These are phyloP conservation scores for Fagopyrum homotropicum DNA, from an alignment of 148 eudicot genomes.

Conservation along the genomic window DNA sequence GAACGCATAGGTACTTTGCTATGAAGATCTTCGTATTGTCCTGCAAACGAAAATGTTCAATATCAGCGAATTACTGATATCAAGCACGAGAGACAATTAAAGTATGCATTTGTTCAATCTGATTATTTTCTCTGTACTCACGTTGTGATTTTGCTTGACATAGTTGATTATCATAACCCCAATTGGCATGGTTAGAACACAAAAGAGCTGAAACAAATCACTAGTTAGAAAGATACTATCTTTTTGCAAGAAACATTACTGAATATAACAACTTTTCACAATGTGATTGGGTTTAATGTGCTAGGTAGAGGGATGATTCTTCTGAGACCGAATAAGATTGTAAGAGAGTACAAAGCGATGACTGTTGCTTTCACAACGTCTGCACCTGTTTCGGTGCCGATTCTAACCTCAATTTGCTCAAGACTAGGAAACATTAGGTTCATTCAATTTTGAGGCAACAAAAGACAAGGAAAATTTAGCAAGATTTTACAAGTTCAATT, in stretches of 20 bases:
- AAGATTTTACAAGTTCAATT: too few species aligned
- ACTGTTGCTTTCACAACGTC: too few species aligned
- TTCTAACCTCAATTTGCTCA: too few species aligned
- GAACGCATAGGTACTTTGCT: conserved; percentile 72
- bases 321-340: conserved; percentile 43
- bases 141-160: conserved; percentile 54
- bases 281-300: conserved; percentile 38
- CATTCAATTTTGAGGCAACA: too few species aligned
- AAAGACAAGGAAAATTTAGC: too few species aligned
- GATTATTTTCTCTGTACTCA: too few species aligned
- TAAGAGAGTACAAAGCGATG: too few species aligned
- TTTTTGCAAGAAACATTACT: neutral
- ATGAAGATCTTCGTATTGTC: conserved; percentile 63
- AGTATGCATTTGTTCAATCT: too few species aligned
- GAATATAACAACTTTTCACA: neutral
- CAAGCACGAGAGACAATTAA: neutral
- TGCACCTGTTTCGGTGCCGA: too few species aligned
- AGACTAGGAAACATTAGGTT: too few species aligned
- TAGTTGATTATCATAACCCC: conserved; percentile 42
- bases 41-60: conserved; percentile 18
- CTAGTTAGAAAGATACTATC: conserved; percentile 3
- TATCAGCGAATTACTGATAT: neutral
- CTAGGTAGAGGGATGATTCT: conserved; percentile 59
- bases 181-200: conserved; percentile 61
- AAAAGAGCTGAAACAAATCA: conserved; percentile 42